A percentile compares a stretch with the other conserved stretches of the same genome.
Conservation (phyloP, 1,284 basidiomycete genomes). For the Ceratobasidium sp. region DNA sequence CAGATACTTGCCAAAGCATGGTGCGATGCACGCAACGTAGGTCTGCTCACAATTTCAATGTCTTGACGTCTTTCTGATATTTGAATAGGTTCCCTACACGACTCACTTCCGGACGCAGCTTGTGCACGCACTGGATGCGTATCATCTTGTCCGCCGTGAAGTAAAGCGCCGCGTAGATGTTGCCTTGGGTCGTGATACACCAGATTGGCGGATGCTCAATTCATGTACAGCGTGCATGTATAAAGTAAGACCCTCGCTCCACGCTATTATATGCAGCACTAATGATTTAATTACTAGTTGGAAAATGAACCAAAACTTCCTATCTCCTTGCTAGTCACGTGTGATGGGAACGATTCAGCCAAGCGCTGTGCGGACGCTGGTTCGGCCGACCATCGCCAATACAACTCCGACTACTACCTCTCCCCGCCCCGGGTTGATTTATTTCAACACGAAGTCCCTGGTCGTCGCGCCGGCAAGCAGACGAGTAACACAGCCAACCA, state of each 20-base stretch:
- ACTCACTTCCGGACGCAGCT: conserved; percentile 50
- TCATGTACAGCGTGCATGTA: conserved; percentile 54
- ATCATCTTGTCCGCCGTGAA: conserved; percentile 49
- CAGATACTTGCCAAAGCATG: conserved; percentile 57
- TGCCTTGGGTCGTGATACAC: conserved; percentile 50
- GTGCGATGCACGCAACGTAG: conserved; percentile 56
- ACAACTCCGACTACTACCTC: conserved; percentile 54
- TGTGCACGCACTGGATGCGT: conserved; percentile 53
- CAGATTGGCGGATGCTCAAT: conserved; percentile 52
- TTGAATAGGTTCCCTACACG: conserved; percentile 51
- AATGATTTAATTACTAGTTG: conserved; percentile 46
- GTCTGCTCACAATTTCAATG: conserved; percentile 44
- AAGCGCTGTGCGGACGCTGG: conserved; percentile 50
- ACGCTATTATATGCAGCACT: neutral
- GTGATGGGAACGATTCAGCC: conserved; percentile 55
- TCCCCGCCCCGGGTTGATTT: conserved; percentile 51
- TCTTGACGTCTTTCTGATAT: neutral
- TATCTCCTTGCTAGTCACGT: conserved; percentile 49
- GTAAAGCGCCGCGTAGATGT: conserved; percentile 48
- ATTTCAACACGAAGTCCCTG: conserved; percentile 52
- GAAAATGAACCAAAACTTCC: conserved; percentile 51
- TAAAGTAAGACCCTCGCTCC: conserved; percentile 47
- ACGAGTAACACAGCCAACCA: neutral
- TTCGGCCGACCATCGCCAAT: conserved; percentile 49
- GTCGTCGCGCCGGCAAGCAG: conserved; percentile 13